Conservation (phyloP, 352 stramenopile species). For the Phytopythium ostracodes region DNA sequence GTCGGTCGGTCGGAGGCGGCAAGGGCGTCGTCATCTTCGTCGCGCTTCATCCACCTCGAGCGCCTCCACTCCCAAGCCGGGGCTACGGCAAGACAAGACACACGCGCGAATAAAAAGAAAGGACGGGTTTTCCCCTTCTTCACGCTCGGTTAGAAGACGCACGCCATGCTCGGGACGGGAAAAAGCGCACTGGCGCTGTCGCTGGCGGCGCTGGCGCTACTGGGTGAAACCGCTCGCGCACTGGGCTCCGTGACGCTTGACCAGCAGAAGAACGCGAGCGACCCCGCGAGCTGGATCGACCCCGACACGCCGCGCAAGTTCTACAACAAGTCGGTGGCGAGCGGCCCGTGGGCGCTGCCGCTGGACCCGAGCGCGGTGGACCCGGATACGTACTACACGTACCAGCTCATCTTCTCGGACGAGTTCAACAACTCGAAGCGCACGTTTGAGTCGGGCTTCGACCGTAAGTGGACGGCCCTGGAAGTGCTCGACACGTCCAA, state of each 20-base stretch:
- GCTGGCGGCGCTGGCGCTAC: conserved; percentile 14
- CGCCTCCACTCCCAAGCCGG: too few species aligned
- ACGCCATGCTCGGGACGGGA: background rate
- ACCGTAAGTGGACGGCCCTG: conserved; percentile 95
- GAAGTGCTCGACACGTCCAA: conserved; percentile 95
- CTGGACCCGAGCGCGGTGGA: conserved; percentile 27
- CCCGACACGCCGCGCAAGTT: conserved; percentile 59
- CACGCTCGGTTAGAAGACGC: background rate
- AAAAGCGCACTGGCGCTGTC: conserved; percentile 16
- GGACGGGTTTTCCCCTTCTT: background rate
- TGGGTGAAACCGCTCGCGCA: conserved; percentile 16
- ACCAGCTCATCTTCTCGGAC: conserved; percentile 94
- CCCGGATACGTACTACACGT: conserved; percentile 33
- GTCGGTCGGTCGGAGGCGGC: too few species aligned
- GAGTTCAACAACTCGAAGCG: conserved; percentile 95
- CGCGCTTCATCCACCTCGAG: too few species aligned
- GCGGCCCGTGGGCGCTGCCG: conserved; percentile 26
- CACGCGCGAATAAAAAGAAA: background rate
- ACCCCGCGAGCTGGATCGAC: conserved; percentile 65
- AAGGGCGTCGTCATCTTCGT: too few species aligned
- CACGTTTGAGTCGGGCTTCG: conserved; percentile 92
- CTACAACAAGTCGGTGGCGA: conserved; percentile 42
- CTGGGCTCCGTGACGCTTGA: conserved; percentile 20
- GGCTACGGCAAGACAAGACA: too few species aligned
- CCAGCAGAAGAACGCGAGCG: conserved; percentile 36